Base-by-base conservation (phyloP, 257 asterid genomes). In the Solanum boliviense region DNA sequence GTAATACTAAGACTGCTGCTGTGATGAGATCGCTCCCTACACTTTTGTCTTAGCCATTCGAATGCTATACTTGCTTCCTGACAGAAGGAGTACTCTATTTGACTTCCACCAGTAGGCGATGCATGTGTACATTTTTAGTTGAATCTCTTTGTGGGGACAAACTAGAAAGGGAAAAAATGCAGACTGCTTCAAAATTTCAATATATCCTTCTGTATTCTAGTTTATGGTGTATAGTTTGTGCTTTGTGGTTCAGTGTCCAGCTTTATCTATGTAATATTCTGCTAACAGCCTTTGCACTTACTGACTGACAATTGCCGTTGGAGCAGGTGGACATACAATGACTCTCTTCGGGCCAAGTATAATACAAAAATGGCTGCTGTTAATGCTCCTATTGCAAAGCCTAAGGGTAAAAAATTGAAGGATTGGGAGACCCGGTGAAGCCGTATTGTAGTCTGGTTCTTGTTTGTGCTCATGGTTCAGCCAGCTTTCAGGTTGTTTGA, bases 331-430 rank as follows among this genome's bases (percentile, higher is more conserved):
- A 95, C 98, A 25, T 93, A 91, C 92, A 95, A 95, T 35, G 98
- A 95, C 90, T 91, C 95, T 87, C 96, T 97, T 86, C 92, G 98
- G 41, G 95, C 94, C 65, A 97, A 95, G 89, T 97, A 95, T 91
- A 95, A 95, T 73, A 94, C 95, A 27, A 95, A 95, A 90, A 97
- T 95, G 98, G 99, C 98, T 87, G 99, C 98, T 84, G 92, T 94
- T 93, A 94, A 94, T 90, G 93, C 98, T 7, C 98, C 98, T 27
- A 93, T 97, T 35, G 93, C 90, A 36, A 97, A 92, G 89, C 99
- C 98, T 32, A 97, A 93, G 92, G 98, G 99, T 79, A 97, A 93
- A 94, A 97, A 95, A 88, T 44, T 95, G 91, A 95, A 97, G 94
- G 96, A 95, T 84, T 95, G 98, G 98, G 98, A 94, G 84, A 36